Percentiles rank a stretch among this genome's conserved stretches.
Evolutionary conservation across 2,329 filamentous ascomycete species (phyloP).

Genomic region (Verticillium isaacii): DNA sequence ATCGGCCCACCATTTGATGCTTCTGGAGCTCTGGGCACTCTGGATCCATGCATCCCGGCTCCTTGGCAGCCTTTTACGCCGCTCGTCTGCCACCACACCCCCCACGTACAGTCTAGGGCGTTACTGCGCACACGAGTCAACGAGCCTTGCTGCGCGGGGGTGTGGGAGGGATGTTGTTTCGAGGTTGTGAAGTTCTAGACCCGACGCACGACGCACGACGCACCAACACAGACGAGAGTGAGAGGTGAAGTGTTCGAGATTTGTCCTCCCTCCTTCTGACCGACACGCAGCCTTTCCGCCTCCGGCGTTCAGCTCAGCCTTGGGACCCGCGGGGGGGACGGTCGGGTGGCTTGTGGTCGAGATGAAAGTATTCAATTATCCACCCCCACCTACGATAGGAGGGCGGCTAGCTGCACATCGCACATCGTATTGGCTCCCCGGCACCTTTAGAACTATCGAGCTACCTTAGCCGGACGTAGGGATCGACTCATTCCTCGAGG

Average conservation of each 20-base stretch:
- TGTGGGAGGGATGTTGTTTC: not conserved
- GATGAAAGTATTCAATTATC: not conserved
- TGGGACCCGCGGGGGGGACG: not conserved
- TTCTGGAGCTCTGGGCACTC: not conserved
- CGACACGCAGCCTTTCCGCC: not conserved
- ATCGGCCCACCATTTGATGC: not conserved
- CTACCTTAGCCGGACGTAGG: not conserved
- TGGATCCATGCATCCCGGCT: not conserved
- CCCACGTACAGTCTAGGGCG: not conserved
- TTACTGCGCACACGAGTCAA: not conserved
- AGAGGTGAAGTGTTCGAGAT: too few species aligned
- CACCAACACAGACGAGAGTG: too few species aligned
- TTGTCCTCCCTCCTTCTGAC: not conserved
- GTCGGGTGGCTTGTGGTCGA: not conserved
- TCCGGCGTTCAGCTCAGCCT: not conserved
- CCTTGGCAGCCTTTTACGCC: not conserved
- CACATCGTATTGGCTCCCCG: not conserved
- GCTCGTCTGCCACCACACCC: not conserved
- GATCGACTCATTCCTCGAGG: not conserved
- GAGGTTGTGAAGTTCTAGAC: too few species aligned
- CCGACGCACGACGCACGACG: too few species aligned
- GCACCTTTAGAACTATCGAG: not conserved
- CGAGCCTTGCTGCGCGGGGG: not conserved
- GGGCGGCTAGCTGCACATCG: not conserved
- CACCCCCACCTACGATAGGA: not conserved